These are phyloP conservation scores for Arthrobotrys sphaeroides DNA, from an alignment of 2,329 filamentous ascomycete genomes.

Conservation along the genomic window DNA sequence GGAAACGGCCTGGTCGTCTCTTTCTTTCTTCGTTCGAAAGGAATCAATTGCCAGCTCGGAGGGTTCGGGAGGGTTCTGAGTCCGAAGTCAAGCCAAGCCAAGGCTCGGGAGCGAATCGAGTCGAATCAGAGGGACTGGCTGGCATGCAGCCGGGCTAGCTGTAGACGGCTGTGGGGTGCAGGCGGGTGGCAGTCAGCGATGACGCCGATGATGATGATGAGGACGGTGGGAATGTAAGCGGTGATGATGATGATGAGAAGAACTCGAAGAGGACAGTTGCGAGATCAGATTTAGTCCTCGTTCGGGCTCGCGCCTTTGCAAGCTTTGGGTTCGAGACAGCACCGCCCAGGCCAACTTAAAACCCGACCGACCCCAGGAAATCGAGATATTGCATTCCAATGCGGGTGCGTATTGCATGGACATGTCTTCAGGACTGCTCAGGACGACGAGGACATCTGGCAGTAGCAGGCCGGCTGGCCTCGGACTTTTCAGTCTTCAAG, in stretches of 20 bases:
- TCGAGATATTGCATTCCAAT: neutral
- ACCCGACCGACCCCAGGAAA: neutral
- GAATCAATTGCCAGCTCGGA: conserved; percentile 2
- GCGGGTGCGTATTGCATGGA: neutral
- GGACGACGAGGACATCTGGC: neutral
- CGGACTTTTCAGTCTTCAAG: conserved; percentile 16
- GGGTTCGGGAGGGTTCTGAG: conserved; percentile 17
- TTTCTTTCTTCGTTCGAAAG: no score
- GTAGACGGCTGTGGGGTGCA: neutral
- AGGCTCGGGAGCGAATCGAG: neutral
- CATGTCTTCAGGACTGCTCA: neutral
- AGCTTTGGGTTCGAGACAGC: conserved; percentile 2
- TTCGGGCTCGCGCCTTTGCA: conserved; percentile 8
- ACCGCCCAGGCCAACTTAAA: conserved; percentile 1
- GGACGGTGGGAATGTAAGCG: neutral
- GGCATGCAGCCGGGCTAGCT: neutral
- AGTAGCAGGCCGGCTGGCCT: conserved; percentile 21
- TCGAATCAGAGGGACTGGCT: neutral
- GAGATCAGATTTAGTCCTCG: neutral
- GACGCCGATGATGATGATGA: neutral
- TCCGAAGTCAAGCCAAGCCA: conserved; percentile 14
- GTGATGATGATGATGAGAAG: neutral
- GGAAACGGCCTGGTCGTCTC: no score
- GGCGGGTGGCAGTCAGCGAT: neutral
- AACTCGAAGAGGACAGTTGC: neutral